Conservation (phyloP, 345 rosid genomes). For the Brassica juncea region DNA sequence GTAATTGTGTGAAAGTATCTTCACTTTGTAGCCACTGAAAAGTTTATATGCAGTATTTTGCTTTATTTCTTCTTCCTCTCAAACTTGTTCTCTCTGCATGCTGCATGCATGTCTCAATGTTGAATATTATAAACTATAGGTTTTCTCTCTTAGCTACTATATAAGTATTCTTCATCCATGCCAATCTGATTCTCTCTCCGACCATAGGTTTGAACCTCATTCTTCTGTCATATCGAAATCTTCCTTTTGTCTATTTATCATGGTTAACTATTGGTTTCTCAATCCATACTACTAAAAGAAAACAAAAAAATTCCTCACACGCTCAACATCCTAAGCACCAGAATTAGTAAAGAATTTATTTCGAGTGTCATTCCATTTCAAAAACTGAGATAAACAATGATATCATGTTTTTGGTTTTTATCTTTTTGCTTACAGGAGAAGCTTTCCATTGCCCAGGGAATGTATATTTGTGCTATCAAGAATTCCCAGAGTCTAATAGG, state of each 20-base stretch:
- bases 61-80: not conserved
- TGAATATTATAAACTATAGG: not conserved
- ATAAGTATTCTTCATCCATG: too few relatives aligned
- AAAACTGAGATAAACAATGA: not conserved
- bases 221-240: too few relatives aligned
- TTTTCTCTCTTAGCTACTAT: too few relatives aligned
- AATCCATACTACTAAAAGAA: too few relatives aligned
- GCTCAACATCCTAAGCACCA: too few relatives aligned
- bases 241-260: too few relatives aligned
- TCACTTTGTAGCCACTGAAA: not conserved
- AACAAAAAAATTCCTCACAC: too few relatives aligned
- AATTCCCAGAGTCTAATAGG: slow-evolving; percentile 48
- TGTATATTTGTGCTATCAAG: slow-evolving; percentile 51
- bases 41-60: not conserved
- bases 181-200: too few relatives aligned
- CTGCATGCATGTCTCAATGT: not conserved
- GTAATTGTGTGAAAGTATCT: not conserved
- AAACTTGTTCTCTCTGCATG: not conserved
- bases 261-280: too few relatives aligned
- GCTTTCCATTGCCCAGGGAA: slow-evolving; percentile 63
- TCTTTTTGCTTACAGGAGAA: slow-evolving; percentile 36
- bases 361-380: too few relatives aligned
- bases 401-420: slow-evolving; percentile 13
- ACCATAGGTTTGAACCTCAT: too few relatives aligned
- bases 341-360: too few relatives aligned